Evolutionary conservation across 1,284 basidiomycete genomes (phyloP), one percentile per base, ranked within the genome.

Genomic region (Anthracocystis panici-leucophaei): DNA sequence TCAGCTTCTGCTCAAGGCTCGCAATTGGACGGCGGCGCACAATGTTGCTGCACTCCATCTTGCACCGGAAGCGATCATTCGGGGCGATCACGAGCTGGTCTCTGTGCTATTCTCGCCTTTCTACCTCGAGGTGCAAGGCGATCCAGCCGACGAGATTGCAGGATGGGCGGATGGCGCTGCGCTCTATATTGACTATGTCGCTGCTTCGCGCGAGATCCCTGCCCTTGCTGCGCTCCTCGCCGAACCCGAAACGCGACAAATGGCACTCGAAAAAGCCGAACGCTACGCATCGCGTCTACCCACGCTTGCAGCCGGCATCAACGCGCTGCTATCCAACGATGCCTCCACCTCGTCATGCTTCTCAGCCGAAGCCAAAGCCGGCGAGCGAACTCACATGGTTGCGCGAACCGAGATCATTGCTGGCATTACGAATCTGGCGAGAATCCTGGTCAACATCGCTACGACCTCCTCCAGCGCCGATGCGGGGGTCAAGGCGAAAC

Each of bases 11-110:
- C 87, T 94, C 50, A 85, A 89, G 25, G 93, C 94, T 1, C 89
- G 90, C 20, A 85, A 91, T 42, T 91, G 90, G 77, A 89, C 91
- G 50, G 87, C 89, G 7, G 95, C 96, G 0, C 95, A 97, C 83
- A 89, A 91, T 44, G 87, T 97, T 23, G 93, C 93, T 1, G 88
- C 94, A 31, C 86, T 88, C 7, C 91, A 94, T 73, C 89, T 99
- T n/a, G 93, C 93, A 9, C 93, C 94, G 1, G 96, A 98, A 79
- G 93, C 92, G 0, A 88, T 97, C 57, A 88, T 97, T 48, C 89
- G 93, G 10, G 89, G 91, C 53, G 95, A 98, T 85, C 85, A 91
- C 9, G 89, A 88, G 2, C 87, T 96, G 9, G 87, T 98, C n/a
- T 87, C 88, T 38, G 88, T 88, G n/a, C 84, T 98, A 12, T 93